Evolutionary conservation across 139 green algal species (phyloP).

Genomic region (Gonium pectorale): DNA sequence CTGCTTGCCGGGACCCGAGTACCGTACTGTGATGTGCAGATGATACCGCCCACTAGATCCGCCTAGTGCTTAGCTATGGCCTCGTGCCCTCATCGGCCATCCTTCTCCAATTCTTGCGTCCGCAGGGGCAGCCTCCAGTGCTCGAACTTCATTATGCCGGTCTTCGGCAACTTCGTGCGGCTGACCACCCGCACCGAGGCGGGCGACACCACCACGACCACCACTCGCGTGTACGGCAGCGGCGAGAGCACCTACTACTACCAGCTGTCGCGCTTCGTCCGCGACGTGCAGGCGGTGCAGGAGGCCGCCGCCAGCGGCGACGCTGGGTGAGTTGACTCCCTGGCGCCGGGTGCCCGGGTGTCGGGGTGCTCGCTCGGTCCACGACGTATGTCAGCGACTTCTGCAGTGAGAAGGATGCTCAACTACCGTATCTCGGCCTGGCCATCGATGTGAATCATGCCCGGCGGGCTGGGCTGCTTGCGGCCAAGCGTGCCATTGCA

Average conservation of each 20-base stretch:
- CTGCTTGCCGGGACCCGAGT: too few species aligned
- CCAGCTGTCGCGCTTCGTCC: conserved; percentile 47
- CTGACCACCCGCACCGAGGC: not conserved
- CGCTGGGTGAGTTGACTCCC: conserved; percentile 1
- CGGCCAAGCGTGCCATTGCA: not conserved
- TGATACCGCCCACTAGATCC: too few species aligned
- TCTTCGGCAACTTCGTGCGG: conserved; percentile 51
- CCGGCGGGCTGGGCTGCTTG: not conserved
- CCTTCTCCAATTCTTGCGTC: too few species aligned
- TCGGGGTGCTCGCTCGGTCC: not conserved
- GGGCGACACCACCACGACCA: not conserved
- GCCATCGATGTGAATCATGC: not conserved
- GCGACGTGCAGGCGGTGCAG: conserved; percentile 8
- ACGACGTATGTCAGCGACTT: not conserved
- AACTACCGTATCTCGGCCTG: too few species aligned
- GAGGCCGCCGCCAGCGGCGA: not conserved
- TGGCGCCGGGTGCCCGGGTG: not conserved
- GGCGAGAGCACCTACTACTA: conserved; percentile 52
- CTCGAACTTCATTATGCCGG: conserved; percentile 49
- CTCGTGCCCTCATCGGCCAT: too few species aligned
- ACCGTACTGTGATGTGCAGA: too few species aligned
- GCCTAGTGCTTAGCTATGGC: too few species aligned
- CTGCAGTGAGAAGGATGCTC: not conserved
- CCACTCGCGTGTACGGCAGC: conserved; percentile 31
- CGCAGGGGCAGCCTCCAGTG: conserved; percentile 41